Conservation (phyloP, 78 protist genomes). For the Thecamonas trahens region DNA sequence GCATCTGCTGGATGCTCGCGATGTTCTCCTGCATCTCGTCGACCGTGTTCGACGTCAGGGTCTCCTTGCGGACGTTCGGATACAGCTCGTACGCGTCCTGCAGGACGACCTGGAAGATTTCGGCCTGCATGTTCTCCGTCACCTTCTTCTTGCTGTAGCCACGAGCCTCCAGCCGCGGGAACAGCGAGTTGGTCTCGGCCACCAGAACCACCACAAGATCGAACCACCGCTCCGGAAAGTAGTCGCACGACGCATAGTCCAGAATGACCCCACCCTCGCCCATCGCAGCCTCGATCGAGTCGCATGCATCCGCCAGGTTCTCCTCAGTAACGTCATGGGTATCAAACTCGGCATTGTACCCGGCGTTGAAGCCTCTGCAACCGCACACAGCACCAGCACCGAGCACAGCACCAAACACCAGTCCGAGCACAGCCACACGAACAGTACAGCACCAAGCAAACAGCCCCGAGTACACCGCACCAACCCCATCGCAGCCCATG, state of each 20-base stretch:
- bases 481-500: too few species aligned
- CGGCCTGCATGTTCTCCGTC: slow-evolving; percentile 73
- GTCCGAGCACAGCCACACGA: too few species aligned
- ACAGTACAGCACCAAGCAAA: too few species aligned
- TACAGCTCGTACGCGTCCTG: slow-evolving; percentile 78
- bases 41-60: slow-evolving; percentile 17
- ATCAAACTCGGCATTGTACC: not conserved
- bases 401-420: too few species aligned
- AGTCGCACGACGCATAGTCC: slow-evolving; percentile 77
- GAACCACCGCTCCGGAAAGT: slow-evolving; percentile 91
- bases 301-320: not conserved
- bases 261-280: slow-evolving; percentile 60
- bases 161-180: slow-evolving; percentile 47
- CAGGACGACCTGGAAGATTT: slow-evolving; percentile 71
- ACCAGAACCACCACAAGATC: slow-evolving; percentile 77
- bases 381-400: not conserved
- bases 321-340: not conserved
- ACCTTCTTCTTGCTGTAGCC: slow-evolving; percentile 60
- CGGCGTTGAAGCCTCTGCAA: not conserved
- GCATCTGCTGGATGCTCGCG: not conserved
- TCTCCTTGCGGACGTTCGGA: not conserved
- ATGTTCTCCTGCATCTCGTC: slow-evolving; percentile 38
- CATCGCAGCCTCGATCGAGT: slow-evolving; percentile 32
- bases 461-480: too few species aligned
- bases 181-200: slow-evolving; percentile 44